A percentile compares a stretch with the other conserved stretches of the same genome.
Evolutionary conservation across 768 basidiomycete genomes (phyloP).

Genomic region (Inosperma sp.): DNA sequence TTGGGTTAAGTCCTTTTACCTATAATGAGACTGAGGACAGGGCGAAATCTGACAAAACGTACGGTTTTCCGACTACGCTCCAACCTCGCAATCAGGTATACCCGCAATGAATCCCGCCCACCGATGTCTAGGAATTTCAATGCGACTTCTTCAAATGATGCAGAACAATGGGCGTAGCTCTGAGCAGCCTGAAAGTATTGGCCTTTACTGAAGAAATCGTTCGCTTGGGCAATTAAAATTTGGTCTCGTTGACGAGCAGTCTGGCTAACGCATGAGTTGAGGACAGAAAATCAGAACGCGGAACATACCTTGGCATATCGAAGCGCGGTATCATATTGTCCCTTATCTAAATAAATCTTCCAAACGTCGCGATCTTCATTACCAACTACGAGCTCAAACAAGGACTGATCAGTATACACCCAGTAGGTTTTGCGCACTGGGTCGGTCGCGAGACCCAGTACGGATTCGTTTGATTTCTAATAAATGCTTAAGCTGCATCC

Average conservation of each 20-base stretch:
- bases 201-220: constrained; percentile 70
- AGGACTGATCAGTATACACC: constrained; percentile 84
- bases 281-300: not conserved
- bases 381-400: constrained; percentile 80
- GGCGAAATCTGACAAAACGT: constrained; percentile 22
- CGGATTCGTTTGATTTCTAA: constrained; percentile 72
- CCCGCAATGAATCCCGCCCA: constrained; percentile 86
- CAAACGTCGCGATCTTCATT: constrained; percentile 95
- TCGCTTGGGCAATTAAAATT: constrained; percentile 79
- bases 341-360: constrained; percentile 81
- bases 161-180: constrained; percentile 84
- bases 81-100: constrained; percentile 83
- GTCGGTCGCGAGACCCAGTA: constrained; percentile 76
- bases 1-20: constrained; percentile 76
- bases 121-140: constrained; percentile 86
- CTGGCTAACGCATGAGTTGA: constrained; percentile 42
- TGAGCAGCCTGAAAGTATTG: constrained; percentile 91
- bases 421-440: constrained; percentile 88
- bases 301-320: constrained; percentile 69
- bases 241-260: constrained; percentile 83
- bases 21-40: not conserved
- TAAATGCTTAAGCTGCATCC: not conserved
- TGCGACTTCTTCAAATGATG: constrained; percentile 86
- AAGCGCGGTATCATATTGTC: constrained; percentile 73
- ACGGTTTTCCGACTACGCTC: constrained; percentile 83